These are phyloP conservation scores for Nothophytophthora sp. DNA, from an alignment of 352 stramenopile species.

Conservation along the genomic window DNA sequence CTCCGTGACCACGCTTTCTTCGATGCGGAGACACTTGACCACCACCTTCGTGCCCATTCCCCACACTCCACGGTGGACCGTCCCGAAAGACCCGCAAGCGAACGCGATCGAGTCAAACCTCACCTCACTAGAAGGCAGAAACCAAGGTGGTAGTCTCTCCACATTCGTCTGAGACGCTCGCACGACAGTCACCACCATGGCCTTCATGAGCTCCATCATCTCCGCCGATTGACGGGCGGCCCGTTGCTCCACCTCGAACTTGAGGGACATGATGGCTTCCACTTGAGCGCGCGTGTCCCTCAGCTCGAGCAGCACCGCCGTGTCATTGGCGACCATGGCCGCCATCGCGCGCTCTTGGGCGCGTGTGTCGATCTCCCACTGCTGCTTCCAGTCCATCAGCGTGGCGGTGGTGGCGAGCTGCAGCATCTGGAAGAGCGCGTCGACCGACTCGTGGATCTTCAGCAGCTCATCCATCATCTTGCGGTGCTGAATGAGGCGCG, in stretches of 20 bases:
- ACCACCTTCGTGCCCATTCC: conserved; percentile 18
- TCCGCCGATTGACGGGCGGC: not conserved
- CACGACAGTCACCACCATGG: conserved; percentile 5
- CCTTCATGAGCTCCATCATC: conserved; percentile 8
- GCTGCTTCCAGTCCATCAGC: conserved; percentile 25
- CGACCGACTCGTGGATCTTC: conserved; percentile 20
- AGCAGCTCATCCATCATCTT: conserved; percentile 21
- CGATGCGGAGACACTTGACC: conserved; percentile 19
- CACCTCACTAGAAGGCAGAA: conserved; percentile 16
- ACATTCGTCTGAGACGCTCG: not conserved
- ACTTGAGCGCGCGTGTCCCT: conserved; percentile 1
- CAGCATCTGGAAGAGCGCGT: conserved; percentile 17
- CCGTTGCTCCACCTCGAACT: conserved; percentile 11
- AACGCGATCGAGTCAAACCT: conserved; percentile 17
- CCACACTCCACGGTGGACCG: conserved; percentile 14
- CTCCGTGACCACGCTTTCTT: not conserved
- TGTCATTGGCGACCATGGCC: no score
- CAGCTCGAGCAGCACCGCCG: conserved; percentile 9
- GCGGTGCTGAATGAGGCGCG: not conserved
- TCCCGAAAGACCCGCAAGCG: conserved; percentile 7
- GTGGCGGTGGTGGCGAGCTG: conserved; percentile 4
- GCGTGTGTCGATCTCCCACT: conserved; percentile 10
- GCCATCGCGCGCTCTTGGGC: conserved; percentile 1
- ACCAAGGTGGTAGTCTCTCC: conserved; percentile 13
- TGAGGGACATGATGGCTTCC: conserved; percentile 16